Percentiles rank a stretch among this genome's conserved stretches.
Conservation (phyloP, 495 filamentous ascomycete genomes). For the Hypoxylon fuscum region DNA sequence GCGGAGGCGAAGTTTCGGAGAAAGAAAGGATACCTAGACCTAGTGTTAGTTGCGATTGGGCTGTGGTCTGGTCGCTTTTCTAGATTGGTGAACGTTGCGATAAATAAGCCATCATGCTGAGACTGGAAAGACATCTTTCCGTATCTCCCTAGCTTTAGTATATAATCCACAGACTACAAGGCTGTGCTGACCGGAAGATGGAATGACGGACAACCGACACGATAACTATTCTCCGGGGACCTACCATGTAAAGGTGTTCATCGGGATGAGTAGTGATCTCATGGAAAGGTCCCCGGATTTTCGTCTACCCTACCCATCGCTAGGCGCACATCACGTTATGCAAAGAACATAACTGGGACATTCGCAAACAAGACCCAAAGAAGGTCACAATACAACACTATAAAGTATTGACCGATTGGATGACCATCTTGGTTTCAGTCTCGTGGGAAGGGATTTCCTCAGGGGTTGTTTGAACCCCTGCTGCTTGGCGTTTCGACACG, state of each 20-base stretch:
- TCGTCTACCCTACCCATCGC: conserved; percentile 4
- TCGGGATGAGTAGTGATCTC: conserved; percentile 17
- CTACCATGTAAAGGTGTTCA: background rate
- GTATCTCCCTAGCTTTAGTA: background rate
- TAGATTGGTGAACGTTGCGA: too few relatives aligned
- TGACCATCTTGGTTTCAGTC: conserved; percentile 20
- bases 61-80: too few relatives aligned
- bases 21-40: too few relatives aligned
- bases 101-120: too few relatives aligned
- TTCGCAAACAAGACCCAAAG: conserved; percentile 11
- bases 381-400: background rate
- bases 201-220: too few relatives aligned
- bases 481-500: conserved; percentile 5
- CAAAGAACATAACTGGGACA: background rate
- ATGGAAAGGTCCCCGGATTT: conserved; percentile 8
- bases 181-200: background rate
- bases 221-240: too few relatives aligned
- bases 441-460: conserved; percentile 25
- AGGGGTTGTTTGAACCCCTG: conserved; percentile 36
- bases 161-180: background rate
- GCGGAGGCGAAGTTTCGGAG: too few relatives aligned
- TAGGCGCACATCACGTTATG: conserved; percentile 23
- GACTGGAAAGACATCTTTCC: background rate
- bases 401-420: conserved; percentile 19
- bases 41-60: too few relatives aligned